Evolutionary conservation across 2,329 filamentous ascomycete species (phyloP).

Genomic region (Talaromyces sp.): DNA sequence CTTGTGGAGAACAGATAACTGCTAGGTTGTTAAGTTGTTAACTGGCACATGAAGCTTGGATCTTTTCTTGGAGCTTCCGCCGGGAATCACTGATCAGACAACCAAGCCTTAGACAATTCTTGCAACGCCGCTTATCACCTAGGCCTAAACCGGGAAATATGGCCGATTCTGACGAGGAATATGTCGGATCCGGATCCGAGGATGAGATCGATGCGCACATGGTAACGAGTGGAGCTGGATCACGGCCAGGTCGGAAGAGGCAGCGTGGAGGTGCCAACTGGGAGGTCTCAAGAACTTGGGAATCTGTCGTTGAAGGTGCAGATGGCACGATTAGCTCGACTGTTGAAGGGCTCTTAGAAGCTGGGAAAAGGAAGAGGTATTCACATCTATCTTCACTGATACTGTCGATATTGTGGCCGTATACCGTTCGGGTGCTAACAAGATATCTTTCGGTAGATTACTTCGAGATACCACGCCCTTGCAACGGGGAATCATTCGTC

Average conservation of each 20-base stretch:
- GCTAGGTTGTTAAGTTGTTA: too few species aligned
- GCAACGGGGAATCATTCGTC: constrained; percentile 95
- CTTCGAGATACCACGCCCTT: constrained; percentile 91
- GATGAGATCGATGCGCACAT: constrained; percentile 36
- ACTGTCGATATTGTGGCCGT: not conserved
- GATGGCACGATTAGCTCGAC: constrained; percentile 70
- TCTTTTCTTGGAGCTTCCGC: constrained; percentile 6
- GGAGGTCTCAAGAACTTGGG: constrained; percentile 51
- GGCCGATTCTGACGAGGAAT: constrained; percentile 50
- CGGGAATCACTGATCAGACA: not conserved
- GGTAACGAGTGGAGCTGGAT: constrained; percentile 26
- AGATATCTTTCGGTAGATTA: constrained; percentile 50
- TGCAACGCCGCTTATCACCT: not conserved
- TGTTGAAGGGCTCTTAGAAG: constrained; percentile 70
- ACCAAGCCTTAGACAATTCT: not conserved
- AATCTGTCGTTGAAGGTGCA: constrained; percentile 69
- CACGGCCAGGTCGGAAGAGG: constrained; percentile 35
- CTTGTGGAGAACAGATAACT: constrained; percentile 9
- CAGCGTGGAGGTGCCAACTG: constrained; percentile 39
- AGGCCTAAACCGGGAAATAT: constrained; percentile 20
- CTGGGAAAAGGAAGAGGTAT: constrained; percentile 70
- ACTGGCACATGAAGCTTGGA: not conserved
- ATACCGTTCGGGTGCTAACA: not conserved
- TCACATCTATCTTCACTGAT: constrained; percentile 9
- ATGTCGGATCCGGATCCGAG: constrained; percentile 47